These are phyloP conservation scores for Rosa lucieae DNA, from an alignment of 306 rosid genomes.

Conservation along the genomic window DNA sequence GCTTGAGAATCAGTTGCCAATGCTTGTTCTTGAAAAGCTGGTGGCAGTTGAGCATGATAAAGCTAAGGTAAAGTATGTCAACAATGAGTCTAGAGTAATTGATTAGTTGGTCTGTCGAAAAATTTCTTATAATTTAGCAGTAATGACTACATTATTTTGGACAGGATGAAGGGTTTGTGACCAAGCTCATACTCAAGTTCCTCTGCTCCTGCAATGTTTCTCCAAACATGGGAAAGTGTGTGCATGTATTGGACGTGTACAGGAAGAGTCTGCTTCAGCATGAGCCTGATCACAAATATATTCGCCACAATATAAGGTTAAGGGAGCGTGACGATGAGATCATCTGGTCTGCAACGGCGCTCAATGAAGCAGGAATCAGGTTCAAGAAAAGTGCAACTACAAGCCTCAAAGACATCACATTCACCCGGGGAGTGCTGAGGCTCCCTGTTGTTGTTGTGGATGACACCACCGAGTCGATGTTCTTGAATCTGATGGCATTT, in stretches of 20 bases:
- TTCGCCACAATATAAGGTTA: background rate
- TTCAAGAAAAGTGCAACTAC: constrained; percentile 25
- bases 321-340: background rate
- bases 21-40: constrained; percentile 35
- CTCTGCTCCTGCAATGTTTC: background rate
- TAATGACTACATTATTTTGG: background rate
- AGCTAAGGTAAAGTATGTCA: background rate
- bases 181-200: constrained; percentile 26
- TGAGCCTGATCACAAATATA: background rate
- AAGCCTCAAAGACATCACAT: constrained; percentile 38
- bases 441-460: constrained; percentile 38
- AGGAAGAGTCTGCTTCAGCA: constrained; percentile 25
- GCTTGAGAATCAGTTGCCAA: constrained; percentile 63
- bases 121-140: background rate
- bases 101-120: background rate
- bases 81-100: background rate
- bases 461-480: constrained; percentile 27
- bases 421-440: constrained; percentile 23
- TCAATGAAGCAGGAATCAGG: constrained; percentile 42
- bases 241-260: constrained; percentile 40
- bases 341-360: constrained; percentile 41
- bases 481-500: constrained; percentile 46
- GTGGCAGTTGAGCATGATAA: constrained; percentile 19
- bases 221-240: constrained; percentile 23
- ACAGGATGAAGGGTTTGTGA: constrained; percentile 28